Percentiles rank a stretch among this genome's conserved stretches.
These are phyloP conservation scores for Saksenaea oblongispora DNA, from an alignment of 371 early-diverging fungal species.

Conservation along the genomic window DNA sequence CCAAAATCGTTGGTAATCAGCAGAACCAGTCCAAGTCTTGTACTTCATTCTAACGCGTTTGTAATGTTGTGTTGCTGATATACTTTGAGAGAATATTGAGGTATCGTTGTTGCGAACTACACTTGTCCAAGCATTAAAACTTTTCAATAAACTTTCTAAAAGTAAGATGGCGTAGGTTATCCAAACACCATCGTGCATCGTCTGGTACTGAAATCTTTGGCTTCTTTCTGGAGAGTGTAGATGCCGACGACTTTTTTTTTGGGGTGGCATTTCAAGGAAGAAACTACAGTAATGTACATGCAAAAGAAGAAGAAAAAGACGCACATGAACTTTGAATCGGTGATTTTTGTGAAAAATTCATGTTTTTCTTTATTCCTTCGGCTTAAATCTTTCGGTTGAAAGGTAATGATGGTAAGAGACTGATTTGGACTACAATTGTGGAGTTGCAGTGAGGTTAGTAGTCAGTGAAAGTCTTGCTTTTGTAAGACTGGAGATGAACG, in stretches of 20 bases:
- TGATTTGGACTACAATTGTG: background rate
- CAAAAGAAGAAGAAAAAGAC: too few species aligned
- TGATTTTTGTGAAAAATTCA: background rate
- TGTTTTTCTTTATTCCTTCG: background rate
- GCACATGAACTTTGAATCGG: too few species aligned
- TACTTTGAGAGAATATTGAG: conserved; percentile 16
- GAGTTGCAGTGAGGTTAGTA: background rate
- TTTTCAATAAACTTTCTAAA: conserved; percentile 28
- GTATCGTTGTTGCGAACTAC: conserved; percentile 17
- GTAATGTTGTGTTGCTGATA: conserved; percentile 16
- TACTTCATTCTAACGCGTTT: conserved; percentile 17
- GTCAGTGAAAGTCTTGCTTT: background rate
- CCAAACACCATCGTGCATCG: conserved; percentile 28
- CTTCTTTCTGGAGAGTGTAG: conserved; percentile 15
- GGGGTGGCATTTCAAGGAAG: conserved; percentile 7
- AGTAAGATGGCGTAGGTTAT: conserved; percentile 14
- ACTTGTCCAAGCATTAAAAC: conserved; percentile 20
- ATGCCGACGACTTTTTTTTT: conserved; percentile 8
- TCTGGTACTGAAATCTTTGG: conserved; percentile 14
- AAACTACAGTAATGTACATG: background rate
- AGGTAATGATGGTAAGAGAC: background rate
- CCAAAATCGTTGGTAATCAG: conserved; percentile 26
- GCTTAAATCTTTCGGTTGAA: background rate
- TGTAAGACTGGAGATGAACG: too few species aligned
- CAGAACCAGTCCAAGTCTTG: conserved; percentile 18